phyloP scores from a whole-genome alignment of 768 basidiomycete species.

The Mycena chlorophos region DNA sequence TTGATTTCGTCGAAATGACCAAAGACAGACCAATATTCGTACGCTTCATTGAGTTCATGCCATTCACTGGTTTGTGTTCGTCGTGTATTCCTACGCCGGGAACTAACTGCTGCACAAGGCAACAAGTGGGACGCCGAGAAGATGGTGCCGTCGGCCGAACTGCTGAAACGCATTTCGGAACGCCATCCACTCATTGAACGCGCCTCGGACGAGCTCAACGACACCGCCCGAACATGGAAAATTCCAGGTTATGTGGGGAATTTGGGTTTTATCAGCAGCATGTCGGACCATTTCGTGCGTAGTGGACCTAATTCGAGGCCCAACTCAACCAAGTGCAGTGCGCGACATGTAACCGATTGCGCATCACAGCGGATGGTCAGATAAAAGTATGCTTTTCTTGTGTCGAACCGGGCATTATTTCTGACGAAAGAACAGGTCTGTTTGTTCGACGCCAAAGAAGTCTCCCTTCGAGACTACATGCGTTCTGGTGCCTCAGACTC shows the following conservation, averaged over 20 bases:
- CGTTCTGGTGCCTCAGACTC: conserved; percentile 64
- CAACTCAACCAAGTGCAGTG: conserved; percentile 37
- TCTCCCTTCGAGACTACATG: conserved; percentile 77
- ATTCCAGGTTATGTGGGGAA: conserved; percentile 70
- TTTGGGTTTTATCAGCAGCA: conserved; percentile 88
- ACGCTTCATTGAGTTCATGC: conserved; percentile 94
- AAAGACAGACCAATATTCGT: conserved; percentile 63
- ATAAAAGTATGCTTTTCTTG: conserved; percentile 73
- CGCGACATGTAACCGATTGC: conserved; percentile 76
- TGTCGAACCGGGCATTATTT: background rate
- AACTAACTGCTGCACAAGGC: conserved; percentile 42
- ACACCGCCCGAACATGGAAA: conserved; percentile 79
- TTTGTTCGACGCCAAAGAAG: conserved; percentile 80
- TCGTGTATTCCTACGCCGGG: conserved; percentile 2
- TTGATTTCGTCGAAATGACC: conserved; percentile 79
- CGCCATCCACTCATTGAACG: conserved; percentile 55
- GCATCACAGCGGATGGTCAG: conserved; percentile 88
- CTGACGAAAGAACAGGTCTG: conserved; percentile 60
- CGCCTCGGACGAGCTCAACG: conserved; percentile 65
- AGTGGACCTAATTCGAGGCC: background rate
- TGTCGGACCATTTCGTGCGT: conserved; percentile 81
- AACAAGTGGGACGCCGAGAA: conserved; percentile 84
- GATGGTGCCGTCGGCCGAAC: conserved; percentile 74
- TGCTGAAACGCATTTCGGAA: conserved; percentile 52
- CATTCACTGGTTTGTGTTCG: conserved; percentile 67